Conservation (phyloP, 441 rosid genomes). For the Jatropha multifida region DNA sequence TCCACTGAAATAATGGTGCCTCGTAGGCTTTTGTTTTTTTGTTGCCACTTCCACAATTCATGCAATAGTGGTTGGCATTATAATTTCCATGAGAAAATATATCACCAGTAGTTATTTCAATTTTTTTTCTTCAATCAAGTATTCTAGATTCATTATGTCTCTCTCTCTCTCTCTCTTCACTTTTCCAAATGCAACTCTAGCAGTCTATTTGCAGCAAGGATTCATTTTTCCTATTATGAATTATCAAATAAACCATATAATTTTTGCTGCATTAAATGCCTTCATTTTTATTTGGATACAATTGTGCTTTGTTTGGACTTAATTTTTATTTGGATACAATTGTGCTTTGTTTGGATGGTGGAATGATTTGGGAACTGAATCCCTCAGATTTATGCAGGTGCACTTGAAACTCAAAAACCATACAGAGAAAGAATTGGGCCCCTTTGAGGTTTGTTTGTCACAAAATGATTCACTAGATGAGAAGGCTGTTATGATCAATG, state of each 20-base stretch:
- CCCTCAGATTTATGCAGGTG: slow-evolving; percentile 45
- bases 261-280: slow-evolving; percentile 6
- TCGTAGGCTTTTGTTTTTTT: neutral
- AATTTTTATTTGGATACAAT: slow-evolving; percentile 9
- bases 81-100: neutral
- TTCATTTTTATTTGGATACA: slow-evolving; percentile 10
- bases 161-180: no score
- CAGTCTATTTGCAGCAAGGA: neutral
- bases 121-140: neutral
- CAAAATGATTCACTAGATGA: slow-evolving; percentile 56
- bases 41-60: neutral
- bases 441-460: slow-evolving; percentile 77
- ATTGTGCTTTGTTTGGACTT: neutral
- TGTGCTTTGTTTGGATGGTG: slow-evolving; percentile 6
- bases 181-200: neutral
- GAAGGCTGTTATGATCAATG: slow-evolving; percentile 67
- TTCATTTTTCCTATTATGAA: neutral
- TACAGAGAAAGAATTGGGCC: slow-evolving; percentile 73
- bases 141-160: neutral
- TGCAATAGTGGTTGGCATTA: neutral
- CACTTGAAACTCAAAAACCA: slow-evolving; percentile 70
- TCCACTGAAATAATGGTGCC: neutral
- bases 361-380: slow-evolving; percentile 28
- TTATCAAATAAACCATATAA: neutral
- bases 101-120: neutral